A percentile compares a stretch with the other conserved stretches of the same genome.
Evolutionary conservation across 768 basidiomycete genomes (phyloP).

Genomic region (Tylopilus vinaceipallidus): DNA sequence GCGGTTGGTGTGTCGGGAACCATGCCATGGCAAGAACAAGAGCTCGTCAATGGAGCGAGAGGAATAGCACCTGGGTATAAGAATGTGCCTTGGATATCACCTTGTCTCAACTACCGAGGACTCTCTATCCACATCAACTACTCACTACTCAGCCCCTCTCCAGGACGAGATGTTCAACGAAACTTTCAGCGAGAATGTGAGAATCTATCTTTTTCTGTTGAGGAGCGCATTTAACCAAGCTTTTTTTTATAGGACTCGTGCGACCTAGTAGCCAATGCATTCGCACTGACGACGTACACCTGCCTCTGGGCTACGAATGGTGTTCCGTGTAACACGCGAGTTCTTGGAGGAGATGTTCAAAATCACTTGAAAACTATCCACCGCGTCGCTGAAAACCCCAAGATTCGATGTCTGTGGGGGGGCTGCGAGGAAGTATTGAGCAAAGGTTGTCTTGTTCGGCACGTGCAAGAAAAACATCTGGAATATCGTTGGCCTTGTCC

Average conservation of each 20-base stretch:
- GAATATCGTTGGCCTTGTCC: slow-evolving; percentile 23
- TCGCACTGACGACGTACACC: neutral
- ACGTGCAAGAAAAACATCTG: slow-evolving; percentile 27
- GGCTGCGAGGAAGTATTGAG: slow-evolving; percentile 16
- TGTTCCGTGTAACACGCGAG: neutral
- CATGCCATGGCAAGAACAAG: slow-evolving; percentile 12
- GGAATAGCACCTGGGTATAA: slow-evolving; percentile 12
- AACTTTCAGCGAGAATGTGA: slow-evolving; percentile 16
- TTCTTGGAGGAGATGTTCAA: slow-evolving; percentile 19
- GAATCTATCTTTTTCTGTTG: neutral
- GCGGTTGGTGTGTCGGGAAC: slow-evolving; percentile 15
- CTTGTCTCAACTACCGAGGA: no score
- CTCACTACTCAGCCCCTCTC: neutral
- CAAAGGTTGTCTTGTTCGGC: slow-evolving; percentile 16
- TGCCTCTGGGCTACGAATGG: slow-evolving; percentile 19
- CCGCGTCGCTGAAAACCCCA: neutral
- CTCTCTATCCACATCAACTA: neutral
- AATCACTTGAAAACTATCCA: slow-evolving; percentile 17
- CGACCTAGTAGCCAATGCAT: slow-evolving; percentile 8
- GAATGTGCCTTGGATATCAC: no score
- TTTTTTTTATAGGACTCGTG: slow-evolving; percentile 6
- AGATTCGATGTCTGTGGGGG: slow-evolving; percentile 15
- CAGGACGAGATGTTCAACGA: slow-evolving; percentile 10
- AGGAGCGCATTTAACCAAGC: neutral
- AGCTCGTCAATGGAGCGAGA: neutral